phyloP scores from a whole-genome alignment of 2,329 filamentous ascomycete species.

The Acephala macrosclerotiorum region DNA sequence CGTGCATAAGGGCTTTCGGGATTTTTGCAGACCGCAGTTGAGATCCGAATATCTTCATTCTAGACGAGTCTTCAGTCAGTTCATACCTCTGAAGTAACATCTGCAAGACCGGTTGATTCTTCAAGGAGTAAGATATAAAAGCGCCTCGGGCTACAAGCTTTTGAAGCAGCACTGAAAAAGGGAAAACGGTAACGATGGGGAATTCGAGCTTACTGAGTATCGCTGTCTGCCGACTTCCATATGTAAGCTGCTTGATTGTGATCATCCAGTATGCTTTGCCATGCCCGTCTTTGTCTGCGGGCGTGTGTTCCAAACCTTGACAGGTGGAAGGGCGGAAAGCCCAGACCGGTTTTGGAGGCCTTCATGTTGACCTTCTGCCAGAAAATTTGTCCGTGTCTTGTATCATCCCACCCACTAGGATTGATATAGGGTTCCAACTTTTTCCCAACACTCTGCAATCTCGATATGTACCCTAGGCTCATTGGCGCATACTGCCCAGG shows the following conservation, averaged over 20 bases:
- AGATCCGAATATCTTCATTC: neutral
- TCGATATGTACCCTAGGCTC: neutral
- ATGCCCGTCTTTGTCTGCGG: neutral
- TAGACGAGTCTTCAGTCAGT: too few relatives aligned
- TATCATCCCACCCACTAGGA: neutral
- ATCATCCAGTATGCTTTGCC: neutral
- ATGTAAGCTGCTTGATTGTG: neutral
- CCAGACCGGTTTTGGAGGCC: neutral
- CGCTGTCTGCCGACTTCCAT: neutral
- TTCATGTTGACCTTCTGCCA: slow-evolving; percentile 7
- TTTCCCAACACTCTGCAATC: neutral
- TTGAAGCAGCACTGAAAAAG: too few relatives aligned
- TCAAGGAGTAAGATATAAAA: too few relatives aligned
- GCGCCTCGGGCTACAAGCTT: too few relatives aligned
- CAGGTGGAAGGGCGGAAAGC: neutral
- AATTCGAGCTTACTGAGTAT: neutral
- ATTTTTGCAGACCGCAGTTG: neutral
- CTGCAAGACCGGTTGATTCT: too few relatives aligned
- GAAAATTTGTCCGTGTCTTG: neutral
- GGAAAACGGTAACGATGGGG: too few relatives aligned
- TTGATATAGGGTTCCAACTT: neutral
- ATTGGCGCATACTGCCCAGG: neutral
- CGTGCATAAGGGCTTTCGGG: neutral
- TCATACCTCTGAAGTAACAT: too few relatives aligned
- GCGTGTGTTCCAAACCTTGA: neutral